These are phyloP conservation scores for Fusarium verrucosum DNA, from an alignment of 2,329 filamentous ascomycete species.

Conservation along the genomic window DNA sequence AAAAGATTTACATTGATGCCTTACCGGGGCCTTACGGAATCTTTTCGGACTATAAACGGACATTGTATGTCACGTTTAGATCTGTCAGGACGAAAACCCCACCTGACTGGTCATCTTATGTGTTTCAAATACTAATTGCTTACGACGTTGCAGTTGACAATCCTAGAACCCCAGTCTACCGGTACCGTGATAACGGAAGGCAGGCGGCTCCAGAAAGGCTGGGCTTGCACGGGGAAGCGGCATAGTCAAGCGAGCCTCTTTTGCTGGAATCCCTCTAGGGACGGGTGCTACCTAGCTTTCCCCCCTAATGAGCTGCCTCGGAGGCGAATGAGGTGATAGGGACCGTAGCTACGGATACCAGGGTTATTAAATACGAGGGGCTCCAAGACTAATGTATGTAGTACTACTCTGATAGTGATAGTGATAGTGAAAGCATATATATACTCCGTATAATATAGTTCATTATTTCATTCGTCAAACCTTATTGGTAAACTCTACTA, in stretches of 20 bases:
- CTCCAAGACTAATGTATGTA: neutral
- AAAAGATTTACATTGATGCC: no score
- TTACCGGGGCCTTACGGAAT: no score
- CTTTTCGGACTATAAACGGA: no score
- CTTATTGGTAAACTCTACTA: no score
- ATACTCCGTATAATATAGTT: no score
- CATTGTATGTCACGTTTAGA: no score
- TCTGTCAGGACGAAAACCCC: no score
- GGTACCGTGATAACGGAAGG: conserved; percentile 4
- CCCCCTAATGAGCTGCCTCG: neutral
- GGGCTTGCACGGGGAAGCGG: neutral
- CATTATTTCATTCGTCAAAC: no score
- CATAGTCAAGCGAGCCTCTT: neutral
- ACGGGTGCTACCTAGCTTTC: neutral
- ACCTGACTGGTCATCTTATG: no score
- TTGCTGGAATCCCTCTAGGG: conserved; percentile 6
- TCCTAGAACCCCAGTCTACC: neutral
- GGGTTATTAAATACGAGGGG: neutral
- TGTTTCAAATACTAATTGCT: neutral
- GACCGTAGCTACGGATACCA: neutral
- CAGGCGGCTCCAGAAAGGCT: neutral
- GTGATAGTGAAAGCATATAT: no score
- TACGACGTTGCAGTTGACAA: neutral
- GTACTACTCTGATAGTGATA: neutral
- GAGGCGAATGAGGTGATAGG: neutral